Base-by-base conservation (phyloP, 2,329 filamentous ascomycete genomes). In the Acrocalymma vagum region DNA sequence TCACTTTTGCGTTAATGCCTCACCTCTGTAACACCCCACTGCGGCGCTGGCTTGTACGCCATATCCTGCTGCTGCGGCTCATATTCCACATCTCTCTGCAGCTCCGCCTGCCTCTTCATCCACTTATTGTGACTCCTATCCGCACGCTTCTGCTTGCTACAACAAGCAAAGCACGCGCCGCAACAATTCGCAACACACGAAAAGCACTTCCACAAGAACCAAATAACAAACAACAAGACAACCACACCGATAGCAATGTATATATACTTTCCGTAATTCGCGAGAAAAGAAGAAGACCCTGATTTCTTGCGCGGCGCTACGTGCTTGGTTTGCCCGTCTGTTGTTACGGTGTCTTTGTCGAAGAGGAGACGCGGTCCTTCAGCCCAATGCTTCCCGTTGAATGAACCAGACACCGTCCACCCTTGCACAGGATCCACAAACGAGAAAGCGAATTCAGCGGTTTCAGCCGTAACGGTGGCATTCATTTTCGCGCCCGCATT, bases 51-150 rank as follows among this genome's bases (percentile, higher is more conserved):
- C n/a, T n/a, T n/a, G n/a, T n/a, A n/a, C n/a, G n/a, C n/a, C n/a
- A n/a, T n/a, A n/a, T n/a, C n/a, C n/a, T n/a, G n/a, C n/a, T n/a
- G n/a, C n/a, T n/a, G n/a, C n/a, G n/a, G n/a, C n/a, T n/a, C n/a
- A n/a, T n/a, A n/a, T n/a, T n/a, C n/a, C n/a, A n/a, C n/a, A n/a
- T n/a, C n/a, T n/a, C n/a, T n/a, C n/a, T n/a, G n/a, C n/a, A n/a
- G n/a, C n/a, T n/a, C n/a, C n/a, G n/a, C n/a, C n/a, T n/a, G n/a
- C n/a, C 14, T 10, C n/a, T 10, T 3, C 31, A 30, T 17, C 10
- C n/a, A 4, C 21, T 22, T 15, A 5, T 9, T 36, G 31, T 36
- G 62, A 4, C 60, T 69, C 17, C 68, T 68, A 1, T 37, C 69
- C 18, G 63, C 62, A 5, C 52, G 70, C 7, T 65, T 70, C 31